Conservation (phyloP, 768 basidiomycete species). For the Naganishia antarctica region DNA sequence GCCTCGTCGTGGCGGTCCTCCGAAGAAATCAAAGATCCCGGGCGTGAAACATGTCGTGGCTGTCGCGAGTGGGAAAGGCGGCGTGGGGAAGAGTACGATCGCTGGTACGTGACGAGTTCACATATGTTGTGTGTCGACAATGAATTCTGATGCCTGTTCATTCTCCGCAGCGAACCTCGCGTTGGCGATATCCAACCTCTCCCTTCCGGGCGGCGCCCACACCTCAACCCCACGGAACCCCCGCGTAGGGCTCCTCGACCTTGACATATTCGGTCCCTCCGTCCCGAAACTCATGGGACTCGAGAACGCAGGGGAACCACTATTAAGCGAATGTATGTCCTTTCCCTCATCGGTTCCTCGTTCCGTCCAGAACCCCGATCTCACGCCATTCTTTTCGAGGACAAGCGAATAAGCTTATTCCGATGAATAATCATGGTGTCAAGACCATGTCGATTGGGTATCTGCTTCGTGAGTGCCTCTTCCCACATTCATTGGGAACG, state of each 20-base stretch:
- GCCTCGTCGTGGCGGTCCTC: conserved; percentile 50
- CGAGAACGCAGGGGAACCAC: conserved; percentile 69
- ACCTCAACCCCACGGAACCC: conserved; percentile 77
- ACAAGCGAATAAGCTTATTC: conserved; percentile 70
- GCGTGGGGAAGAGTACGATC: conserved; percentile 90
- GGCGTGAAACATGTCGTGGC: conserved; percentile 75
- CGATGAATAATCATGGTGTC: conserved; percentile 78
- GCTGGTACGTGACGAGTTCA: conserved; percentile 60
- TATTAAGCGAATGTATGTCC: conserved; percentile 60
- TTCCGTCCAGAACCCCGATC: too few species aligned
- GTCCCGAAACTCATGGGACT: conserved; percentile 90
- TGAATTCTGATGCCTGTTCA: neutral
- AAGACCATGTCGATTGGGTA: conserved; percentile 98
- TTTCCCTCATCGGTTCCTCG: neutral
- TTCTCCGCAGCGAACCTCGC: neutral
- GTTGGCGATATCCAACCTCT: conserved; percentile 15
- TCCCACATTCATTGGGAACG: neutral
- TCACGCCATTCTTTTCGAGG: too few species aligned
- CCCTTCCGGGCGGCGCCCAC: neutral
- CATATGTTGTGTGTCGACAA: too few species aligned
- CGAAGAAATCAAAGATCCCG: conserved; percentile 50
- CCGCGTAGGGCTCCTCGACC: conserved; percentile 86
- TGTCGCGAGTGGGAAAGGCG: conserved; percentile 90
- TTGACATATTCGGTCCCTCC: conserved; percentile 94
- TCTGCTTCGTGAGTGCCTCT: conserved; percentile 56